These are phyloP conservation scores for Exserohilum turcica DNA, from an alignment of 2,329 filamentous ascomycete species.

Conservation along the genomic window DNA sequence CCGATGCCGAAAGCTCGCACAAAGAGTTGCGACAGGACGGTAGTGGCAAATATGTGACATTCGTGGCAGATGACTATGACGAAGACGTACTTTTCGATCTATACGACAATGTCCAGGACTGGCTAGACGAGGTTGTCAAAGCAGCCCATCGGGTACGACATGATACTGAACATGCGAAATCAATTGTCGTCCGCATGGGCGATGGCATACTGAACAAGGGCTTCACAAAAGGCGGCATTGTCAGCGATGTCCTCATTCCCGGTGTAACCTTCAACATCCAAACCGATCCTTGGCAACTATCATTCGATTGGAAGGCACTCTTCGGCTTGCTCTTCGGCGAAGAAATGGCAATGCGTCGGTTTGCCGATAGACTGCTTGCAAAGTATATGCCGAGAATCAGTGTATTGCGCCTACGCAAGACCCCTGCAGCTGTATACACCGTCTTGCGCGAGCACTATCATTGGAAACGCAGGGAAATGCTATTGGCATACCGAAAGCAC, in stretches of 20 bases:
- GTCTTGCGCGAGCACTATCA: background rate
- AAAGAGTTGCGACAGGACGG: background rate
- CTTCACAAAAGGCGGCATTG: constrained; percentile 5
- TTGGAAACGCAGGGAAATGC: background rate
- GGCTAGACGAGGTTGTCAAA: background rate
- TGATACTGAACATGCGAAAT: background rate
- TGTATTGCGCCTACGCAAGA: background rate
- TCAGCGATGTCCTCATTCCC: constrained; percentile 4
- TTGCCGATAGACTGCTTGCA: background rate
- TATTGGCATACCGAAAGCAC: background rate
- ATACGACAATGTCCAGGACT: background rate
- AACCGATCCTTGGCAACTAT: background rate
- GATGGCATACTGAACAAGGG: constrained; percentile 1
- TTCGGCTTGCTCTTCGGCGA: constrained; percentile 10
- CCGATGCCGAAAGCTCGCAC: background rate
- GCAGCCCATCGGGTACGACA: background rate
- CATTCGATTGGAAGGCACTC: constrained; percentile 8
- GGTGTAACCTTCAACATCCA: background rate
- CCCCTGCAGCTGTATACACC: background rate
- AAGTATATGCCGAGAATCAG: background rate
- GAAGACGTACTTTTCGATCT: background rate
- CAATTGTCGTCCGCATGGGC: background rate
- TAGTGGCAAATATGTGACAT: background rate
- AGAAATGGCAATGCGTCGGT: background rate
- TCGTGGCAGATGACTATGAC: background rate